These are phyloP conservation scores for Ophiostoma sp. DNA, from an alignment of 2,329 filamentous ascomycete species.

Conservation along the genomic window DNA sequence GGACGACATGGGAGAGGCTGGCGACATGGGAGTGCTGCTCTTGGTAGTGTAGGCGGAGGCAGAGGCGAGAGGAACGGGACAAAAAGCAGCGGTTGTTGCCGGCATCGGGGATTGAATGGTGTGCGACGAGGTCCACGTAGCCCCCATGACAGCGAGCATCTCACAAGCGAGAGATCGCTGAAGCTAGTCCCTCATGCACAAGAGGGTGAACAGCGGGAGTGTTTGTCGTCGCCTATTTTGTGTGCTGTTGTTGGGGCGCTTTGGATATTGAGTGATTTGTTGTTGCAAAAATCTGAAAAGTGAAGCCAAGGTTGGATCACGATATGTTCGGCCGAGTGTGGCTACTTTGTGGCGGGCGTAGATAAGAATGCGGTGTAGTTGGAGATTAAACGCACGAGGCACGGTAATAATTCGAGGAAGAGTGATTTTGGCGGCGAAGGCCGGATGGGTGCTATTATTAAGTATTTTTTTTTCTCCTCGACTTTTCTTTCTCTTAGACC, in stretches of 20 bases:
- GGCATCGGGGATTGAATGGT: conserved; percentile 18
- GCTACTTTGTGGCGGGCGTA: conserved; percentile 4
- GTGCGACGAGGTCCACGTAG: conserved; percentile 19
- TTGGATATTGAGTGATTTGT: conserved; percentile 1
- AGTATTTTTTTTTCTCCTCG: conserved; percentile 25
- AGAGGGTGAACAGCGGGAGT: neutral
- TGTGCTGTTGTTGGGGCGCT: neutral
- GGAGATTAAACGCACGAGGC: conserved; percentile 8
- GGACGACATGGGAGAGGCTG: conserved; percentile 24
- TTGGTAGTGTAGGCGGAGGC: conserved; percentile 22
- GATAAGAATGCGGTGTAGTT: conserved; percentile 7
- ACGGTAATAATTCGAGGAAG: conserved; percentile 22
- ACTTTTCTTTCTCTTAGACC: conserved; percentile 14
- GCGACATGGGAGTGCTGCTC: conserved; percentile 25
- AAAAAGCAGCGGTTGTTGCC: conserved; percentile 10
- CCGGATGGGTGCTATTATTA: conserved; percentile 25
- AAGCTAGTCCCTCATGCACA: conserved; percentile 13
- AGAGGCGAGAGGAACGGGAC: conserved; percentile 11
- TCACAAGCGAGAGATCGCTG: conserved; percentile 16
- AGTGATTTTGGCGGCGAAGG: conserved; percentile 22
- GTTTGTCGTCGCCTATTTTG: neutral
- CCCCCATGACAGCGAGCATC: conserved; percentile 26
- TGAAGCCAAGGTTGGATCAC: conserved; percentile 8
- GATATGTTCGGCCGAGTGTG: neutral
- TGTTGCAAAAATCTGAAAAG: neutral